These are phyloP conservation scores for Backusella macrospora DNA, from an alignment of 192 early-diverging fungal genomes.

Conservation along the genomic window DNA sequence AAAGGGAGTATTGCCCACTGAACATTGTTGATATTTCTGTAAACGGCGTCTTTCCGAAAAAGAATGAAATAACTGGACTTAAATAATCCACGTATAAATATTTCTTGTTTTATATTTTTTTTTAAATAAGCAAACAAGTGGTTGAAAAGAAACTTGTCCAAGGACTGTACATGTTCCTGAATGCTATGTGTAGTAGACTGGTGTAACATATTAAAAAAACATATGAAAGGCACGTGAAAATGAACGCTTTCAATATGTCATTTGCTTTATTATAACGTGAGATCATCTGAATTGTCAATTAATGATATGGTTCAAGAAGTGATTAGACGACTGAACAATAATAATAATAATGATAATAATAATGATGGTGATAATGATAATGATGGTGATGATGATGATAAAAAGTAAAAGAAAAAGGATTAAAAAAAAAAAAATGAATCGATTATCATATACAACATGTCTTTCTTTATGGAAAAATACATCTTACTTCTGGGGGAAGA, in stretches of 20 bases:
- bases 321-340: too few relatives aligned
- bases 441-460: neutral
- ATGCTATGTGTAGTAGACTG: neutral
- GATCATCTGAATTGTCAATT: too few relatives aligned
- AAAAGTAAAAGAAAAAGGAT: neutral
- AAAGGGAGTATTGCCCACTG: too few relatives aligned
- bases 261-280: too few relatives aligned
- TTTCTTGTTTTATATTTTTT: too few relatives aligned
- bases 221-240: slow-evolving; percentile 4
- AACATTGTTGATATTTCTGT: neutral
- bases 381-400: neutral
- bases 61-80: neutral
- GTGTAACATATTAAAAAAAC: neutral
- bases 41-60: too few relatives aligned
- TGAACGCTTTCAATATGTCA: neutral
- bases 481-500: neutral
- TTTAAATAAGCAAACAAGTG: neutral
- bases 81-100: neutral
- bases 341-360: neutral
- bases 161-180: neutral
- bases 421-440: neutral
- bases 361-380: neutral
- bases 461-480: slow-evolving; percentile 2
- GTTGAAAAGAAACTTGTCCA: neutral
- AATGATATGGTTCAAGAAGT: too few relatives aligned